Conservation (phyloP, 805 yeast species). For the Saturnispora diversa region DNA sequence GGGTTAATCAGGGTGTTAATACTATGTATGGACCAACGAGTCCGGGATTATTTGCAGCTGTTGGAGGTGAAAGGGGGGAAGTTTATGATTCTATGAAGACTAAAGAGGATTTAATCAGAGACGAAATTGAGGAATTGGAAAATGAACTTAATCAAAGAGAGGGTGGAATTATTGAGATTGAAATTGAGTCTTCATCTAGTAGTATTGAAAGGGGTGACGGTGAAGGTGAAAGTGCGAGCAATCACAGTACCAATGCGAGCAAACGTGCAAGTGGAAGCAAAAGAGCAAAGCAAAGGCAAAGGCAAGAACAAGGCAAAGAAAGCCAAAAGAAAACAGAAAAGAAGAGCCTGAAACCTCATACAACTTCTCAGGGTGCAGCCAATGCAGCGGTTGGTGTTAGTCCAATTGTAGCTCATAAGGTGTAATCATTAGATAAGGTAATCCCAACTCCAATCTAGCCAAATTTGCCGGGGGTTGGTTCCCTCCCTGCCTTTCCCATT, state of each 20-base stretch:
- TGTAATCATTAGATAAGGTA: no score
- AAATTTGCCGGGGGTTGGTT: no score
- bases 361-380: neutral
- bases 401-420: conserved; percentile 1
- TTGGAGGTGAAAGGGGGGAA: conserved; percentile 8
- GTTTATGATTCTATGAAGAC: conserved; percentile 18
- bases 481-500: no score
- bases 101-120: conserved; percentile 11
- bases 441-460: no score
- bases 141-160: conserved; percentile 9
- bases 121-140: conserved; percentile 19
- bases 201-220: neutral
- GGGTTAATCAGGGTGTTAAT: conserved; percentile 20
- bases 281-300: conserved; percentile 11
- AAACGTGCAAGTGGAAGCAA: conserved; percentile 12
- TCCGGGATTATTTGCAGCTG: conserved; percentile 12
- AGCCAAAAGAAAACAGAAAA: conserved; percentile 4
- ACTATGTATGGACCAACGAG: conserved; percentile 20
- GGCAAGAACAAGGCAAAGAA: no score
- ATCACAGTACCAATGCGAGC: conserved; percentile 17
- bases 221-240: conserved; percentile 15
- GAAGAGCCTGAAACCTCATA: neutral
- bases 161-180: neutral
- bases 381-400: neutral
- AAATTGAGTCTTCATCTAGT: neutral